These are phyloP conservation scores for Lumnitzera racemosa DNA, from an alignment of 345 rosid species.

Conservation along the genomic window DNA sequence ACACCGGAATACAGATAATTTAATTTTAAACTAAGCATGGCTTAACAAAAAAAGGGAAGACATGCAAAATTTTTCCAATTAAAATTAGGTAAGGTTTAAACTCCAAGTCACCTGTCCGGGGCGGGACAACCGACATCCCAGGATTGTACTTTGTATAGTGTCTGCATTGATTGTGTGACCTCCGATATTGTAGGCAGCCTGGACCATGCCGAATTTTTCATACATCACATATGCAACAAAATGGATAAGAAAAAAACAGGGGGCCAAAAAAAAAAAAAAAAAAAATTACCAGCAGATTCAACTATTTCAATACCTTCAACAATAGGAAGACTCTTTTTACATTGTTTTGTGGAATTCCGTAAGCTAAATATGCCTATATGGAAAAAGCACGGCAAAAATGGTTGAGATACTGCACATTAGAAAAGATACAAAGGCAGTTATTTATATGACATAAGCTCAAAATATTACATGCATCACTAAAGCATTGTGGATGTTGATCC, in stretches of 20 bases:
- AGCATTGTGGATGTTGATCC: slow-evolving; percentile 94
- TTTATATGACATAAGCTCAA: too few relatives aligned
- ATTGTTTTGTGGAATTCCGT: slow-evolving; percentile 88
- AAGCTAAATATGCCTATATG: slow-evolving; percentile 72
- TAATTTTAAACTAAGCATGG: too few relatives aligned
- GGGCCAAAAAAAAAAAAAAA: background rate
- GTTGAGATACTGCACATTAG: too few relatives aligned
- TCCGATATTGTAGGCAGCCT: slow-evolving; percentile 96
- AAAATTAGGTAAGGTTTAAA: slow-evolving; percentile 3
- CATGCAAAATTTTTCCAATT: too few relatives aligned
- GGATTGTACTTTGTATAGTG: slow-evolving; percentile 62
- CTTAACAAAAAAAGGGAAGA: too few relatives aligned
- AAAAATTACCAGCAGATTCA: background rate
- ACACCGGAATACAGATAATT: too few relatives aligned
- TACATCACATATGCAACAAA: background rate
- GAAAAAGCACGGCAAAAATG: background rate
- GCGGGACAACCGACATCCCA: slow-evolving; percentile 83
- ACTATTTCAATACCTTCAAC: slow-evolving; percentile 45
- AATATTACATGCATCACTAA: slow-evolving; percentile 89
- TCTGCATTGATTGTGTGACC: slow-evolving; percentile 89
- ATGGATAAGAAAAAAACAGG: slow-evolving; percentile 9
- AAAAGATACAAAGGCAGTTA: too few relatives aligned
- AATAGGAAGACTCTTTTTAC: slow-evolving; percentile 73
- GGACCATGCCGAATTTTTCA: slow-evolving; percentile 4
- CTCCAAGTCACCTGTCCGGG: slow-evolving; percentile 74